These are phyloP conservation scores for Fusarium mexicanum DNA, from an alignment of 2,329 filamentous ascomycete species.

Conservation along the genomic window DNA sequence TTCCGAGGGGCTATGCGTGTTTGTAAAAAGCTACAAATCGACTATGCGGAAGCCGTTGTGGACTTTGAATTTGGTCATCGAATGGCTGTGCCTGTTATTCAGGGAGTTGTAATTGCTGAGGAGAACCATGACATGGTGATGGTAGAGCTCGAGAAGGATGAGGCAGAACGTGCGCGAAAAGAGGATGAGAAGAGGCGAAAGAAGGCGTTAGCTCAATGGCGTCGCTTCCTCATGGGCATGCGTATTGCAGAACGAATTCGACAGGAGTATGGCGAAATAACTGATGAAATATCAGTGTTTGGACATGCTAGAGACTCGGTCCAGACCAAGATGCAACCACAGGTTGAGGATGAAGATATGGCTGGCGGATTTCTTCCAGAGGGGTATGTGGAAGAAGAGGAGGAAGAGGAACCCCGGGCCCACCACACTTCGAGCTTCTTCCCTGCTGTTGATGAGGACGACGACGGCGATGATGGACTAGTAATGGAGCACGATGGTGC, in stretches of 20 bases:
- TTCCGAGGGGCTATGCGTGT: constrained; percentile 79
- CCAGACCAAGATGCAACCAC: constrained; percentile 28
- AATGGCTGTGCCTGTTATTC: constrained; percentile 91
- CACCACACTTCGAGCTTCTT: constrained; percentile 59
- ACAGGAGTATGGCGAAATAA: constrained; percentile 76
- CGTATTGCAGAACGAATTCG: constrained; percentile 81
- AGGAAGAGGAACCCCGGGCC: constrained; percentile 45
- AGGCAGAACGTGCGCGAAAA: constrained; percentile 77
- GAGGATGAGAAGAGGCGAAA: constrained; percentile 86
- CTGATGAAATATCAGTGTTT: constrained; percentile 62
- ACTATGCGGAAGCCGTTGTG: constrained; percentile 93
- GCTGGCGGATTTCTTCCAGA: constrained; percentile 71
- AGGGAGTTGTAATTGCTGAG: constrained; percentile 86
- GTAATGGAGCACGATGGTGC: constrained; percentile 46
- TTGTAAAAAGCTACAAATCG: constrained; percentile 84
- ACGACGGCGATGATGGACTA: constrained; percentile 47
- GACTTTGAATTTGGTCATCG: constrained; percentile 97
- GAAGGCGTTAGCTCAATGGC: constrained; percentile 79
- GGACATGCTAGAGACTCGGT: constrained; percentile 56
- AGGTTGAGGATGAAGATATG: constrained; percentile 58
- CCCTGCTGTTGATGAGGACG: constrained; percentile 56
- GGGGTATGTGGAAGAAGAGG: constrained; percentile 61
- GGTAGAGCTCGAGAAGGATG: constrained; percentile 81
- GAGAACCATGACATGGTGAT: constrained; percentile 80
- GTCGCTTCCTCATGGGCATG: constrained; percentile 86